Percentiles rank a stretch among this genome's conserved stretches.
Evolutionary conservation across 495 filamentous ascomycete genomes (phyloP).

Genomic region (Trichoderma erinaceum): DNA sequence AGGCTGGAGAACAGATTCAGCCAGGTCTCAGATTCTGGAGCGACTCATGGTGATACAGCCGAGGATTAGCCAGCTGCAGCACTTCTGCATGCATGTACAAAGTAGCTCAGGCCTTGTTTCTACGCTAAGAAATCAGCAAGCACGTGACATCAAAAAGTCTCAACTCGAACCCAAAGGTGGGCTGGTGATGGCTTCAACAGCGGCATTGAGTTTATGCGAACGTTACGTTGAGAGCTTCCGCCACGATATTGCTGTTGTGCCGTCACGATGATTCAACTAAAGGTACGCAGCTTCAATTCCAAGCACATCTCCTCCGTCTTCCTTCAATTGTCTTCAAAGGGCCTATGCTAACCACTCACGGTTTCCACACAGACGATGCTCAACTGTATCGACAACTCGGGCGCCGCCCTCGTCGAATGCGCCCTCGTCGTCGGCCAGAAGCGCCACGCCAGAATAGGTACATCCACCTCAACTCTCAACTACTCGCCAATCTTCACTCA

Average conservation of each 20-base stretch:
- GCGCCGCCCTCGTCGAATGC: slow-evolving; percentile 96
- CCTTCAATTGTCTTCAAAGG: too few species aligned
- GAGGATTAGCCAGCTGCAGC: background rate
- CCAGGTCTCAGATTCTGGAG: background rate
- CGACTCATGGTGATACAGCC: background rate
- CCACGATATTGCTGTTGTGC: slow-evolving; percentile 15
- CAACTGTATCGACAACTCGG: slow-evolving; percentile 99
- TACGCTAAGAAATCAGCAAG: background rate
- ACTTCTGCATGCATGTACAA: background rate
- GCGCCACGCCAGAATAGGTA: slow-evolving; percentile 84
- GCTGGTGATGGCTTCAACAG: background rate
- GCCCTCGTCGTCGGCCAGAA: slow-evolving; percentile 88
- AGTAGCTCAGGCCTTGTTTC: background rate
- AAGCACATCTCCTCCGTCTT: background rate
- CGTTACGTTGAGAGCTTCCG: slow-evolving; percentile 16
- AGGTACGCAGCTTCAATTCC: slow-evolving; percentile 49
- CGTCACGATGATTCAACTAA: slow-evolving; percentile 92
- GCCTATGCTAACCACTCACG: slow-evolving; percentile 3
- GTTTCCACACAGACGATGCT: slow-evolving; percentile 72
- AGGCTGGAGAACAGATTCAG: background rate
- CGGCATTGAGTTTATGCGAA: background rate
- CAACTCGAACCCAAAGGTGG: background rate
- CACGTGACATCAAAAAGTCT: slow-evolving; percentile 11
- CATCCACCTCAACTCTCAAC: slow-evolving; percentile 21
- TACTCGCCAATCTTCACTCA: background rate